Evolutionary conservation across 2,329 filamentous ascomycete genomes (phyloP), one percentile per base, ranked within the genome.

Genomic region (Aspergillus fumigatus): DNA sequence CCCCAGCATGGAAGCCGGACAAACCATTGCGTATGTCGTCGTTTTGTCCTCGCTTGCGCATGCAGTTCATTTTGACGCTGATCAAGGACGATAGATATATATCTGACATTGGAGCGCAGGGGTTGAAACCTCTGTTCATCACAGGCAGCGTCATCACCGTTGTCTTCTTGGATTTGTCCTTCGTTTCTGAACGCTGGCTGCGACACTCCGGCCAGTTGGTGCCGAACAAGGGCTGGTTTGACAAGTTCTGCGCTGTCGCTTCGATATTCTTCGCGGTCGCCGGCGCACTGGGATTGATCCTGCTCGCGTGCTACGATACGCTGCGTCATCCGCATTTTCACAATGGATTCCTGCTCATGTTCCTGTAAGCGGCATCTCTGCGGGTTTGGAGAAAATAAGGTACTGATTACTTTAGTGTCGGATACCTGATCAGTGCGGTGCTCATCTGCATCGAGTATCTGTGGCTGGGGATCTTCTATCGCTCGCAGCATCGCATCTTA

Each of bases 371-470:
- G 10, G 11, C 5, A 17, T 29, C 21, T 23, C 4, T 41, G 41
- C 25, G 7, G 7, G 3, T 14, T 10, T 35, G 19, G 25, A 25
- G 21, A 29, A 29, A 17, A 17, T 3, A 14, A 51, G 51, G 45
- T 23, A 21, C n/a, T n/a, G 17, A 38, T 14, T 14, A 11, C 19
- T 43, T 6, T 45, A 77, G 75, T 54, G 85, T 74, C 14, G 94
- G 91, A 35, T 97, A 96, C 72, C 79, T 97, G 53, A 70, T 96
- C 54, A 90, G 87, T 4, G 92, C 93, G 55, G 82, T 97, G 64
- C 93, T 92, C 74, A 88, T 93, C 62, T 97, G 92, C 78, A 86
- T 85, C 77, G 92, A 97, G 73, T 97, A 96, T 73, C 88, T 94
- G 67, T 86, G 90, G 2, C 82, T 97, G 1, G 91, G 92, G 26